Evolutionary conservation across 352 stramenopile genomes (phyloP), one percentile per base, ranked within the genome.

Genomic region (Halophytophthora polymorphica): DNA sequence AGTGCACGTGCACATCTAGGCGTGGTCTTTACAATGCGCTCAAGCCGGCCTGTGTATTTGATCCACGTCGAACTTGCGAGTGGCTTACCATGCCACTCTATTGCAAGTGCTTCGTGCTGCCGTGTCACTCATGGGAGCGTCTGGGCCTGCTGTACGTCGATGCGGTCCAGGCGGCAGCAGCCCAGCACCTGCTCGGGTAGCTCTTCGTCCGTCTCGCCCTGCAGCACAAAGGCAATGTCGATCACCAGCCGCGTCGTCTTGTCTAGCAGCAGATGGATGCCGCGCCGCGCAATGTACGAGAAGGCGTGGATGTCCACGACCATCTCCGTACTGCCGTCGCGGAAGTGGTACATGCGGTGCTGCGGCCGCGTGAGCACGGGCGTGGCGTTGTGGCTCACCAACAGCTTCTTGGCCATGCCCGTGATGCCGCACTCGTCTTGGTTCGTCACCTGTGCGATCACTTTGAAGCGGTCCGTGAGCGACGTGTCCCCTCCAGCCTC

Each of bases 201-300:
- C 46, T 96, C 86, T 23, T 95, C 81, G 17, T 95, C 83, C 1
- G 77, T 81, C 56, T 96, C 86, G 28, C 87, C 86, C 56, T 96
- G 83, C 12, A 96, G 68, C 14, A 94, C 83, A 50, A 94, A 93
- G 0, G 73, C 81, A 7, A 96, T 69, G 67, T 96, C 87, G 50
- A 96, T 90, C 37, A 96, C 79, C 17, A 96, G 61, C 23, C 74
- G 71, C 29, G 77, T 62, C 3, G 70, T 86, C 68, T 88, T 91
- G 72, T 91, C 77, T 13, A 91, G 61, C 37, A 93, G 59, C 40
- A 85, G 62, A 68, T 90, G 64, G 62, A 93, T 90, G 41, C 83
- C 83, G 14, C 77, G 80, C 2, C 83, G 79, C 13, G 83, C 83
- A 47, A 93, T 86, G 67, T 91, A 90, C 43, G 80, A 91, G 51